A percentile compares a stretch with the other conserved stretches of the same genome.
Evolutionary conservation across 345 rosid species (phyloP).

Genomic region (Erodium maritimum): DNA sequence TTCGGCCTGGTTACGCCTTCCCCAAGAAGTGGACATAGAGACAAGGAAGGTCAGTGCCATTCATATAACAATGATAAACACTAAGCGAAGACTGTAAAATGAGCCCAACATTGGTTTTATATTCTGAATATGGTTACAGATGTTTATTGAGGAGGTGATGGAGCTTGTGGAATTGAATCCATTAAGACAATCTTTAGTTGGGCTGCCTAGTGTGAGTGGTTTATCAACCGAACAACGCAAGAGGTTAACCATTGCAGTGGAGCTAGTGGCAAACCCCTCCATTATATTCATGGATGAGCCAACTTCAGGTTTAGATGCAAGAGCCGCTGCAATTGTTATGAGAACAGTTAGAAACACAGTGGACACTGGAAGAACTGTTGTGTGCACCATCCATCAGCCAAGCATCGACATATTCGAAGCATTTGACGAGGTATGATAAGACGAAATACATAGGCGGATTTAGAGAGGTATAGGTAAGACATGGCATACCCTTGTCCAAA

Average conservation of each 20-base stretch:
- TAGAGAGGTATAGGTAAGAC: too few relatives aligned
- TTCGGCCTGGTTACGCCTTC: slow-evolving; percentile 70
- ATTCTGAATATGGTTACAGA: slow-evolving; percentile 1
- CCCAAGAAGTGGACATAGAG: slow-evolving; percentile 30
- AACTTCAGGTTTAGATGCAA: slow-evolving; percentile 40
- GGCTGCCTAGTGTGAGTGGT: slow-evolving; percentile 36
- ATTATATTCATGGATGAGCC: slow-evolving; percentile 43
- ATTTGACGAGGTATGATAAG: slow-evolving; percentile 33
- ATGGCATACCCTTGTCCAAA: too few relatives aligned
- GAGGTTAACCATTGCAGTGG: slow-evolving; percentile 37
- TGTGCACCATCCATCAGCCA: slow-evolving; percentile 45
- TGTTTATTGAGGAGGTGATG: slow-evolving; percentile 28
- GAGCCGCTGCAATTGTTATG: slow-evolving; percentile 48
- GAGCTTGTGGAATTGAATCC: slow-evolving; percentile 29
- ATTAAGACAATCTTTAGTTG: slow-evolving; percentile 24
- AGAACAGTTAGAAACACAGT: slow-evolving; percentile 43
- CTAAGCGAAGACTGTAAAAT: too few relatives aligned
- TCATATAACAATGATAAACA: too few relatives aligned
- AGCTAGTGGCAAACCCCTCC: slow-evolving; percentile 41
- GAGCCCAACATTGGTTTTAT: too few relatives aligned
- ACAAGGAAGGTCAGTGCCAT: slow-evolving; percentile 36
- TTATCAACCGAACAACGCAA: slow-evolving; percentile 39
- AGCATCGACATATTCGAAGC: slow-evolving; percentile 37
- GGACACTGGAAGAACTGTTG: slow-evolving; percentile 40
- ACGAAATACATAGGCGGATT: too few relatives aligned